These are phyloP conservation scores for Zoysia pacifica DNA, from an alignment of 176 grass and related monocot species.

Conservation along the genomic window DNA sequence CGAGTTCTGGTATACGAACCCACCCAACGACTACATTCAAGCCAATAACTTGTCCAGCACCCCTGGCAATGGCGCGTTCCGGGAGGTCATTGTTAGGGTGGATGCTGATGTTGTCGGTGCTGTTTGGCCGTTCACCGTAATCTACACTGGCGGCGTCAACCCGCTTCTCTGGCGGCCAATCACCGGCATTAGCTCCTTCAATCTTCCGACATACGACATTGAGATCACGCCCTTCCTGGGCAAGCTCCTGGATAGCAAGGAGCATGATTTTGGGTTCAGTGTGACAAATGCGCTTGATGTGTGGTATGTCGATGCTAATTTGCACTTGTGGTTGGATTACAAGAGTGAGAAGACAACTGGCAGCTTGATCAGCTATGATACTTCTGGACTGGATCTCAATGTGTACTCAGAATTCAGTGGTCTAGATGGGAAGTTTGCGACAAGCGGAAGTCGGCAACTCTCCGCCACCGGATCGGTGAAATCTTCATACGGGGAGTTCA, in stretches of 20 bases:
- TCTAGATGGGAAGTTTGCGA: conserved; percentile 49
- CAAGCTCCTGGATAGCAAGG: conserved; percentile 47
- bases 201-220: conserved; percentile 60
- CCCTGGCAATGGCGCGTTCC: conserved; percentile 56
- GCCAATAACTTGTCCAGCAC: conserved; percentile 37
- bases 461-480: conserved; percentile 58
- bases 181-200: conserved; percentile 53
- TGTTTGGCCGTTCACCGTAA: conserved; percentile 63
- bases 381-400: not conserved
- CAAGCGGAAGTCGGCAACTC: conserved; percentile 37
- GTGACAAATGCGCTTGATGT: conserved; percentile 53
- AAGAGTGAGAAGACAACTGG: conserved; percentile 43
- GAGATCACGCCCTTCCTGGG: conserved; percentile 68
- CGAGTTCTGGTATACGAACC: conserved; percentile 66
- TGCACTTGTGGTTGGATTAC: conserved; percentile 68
- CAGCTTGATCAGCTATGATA: conserved; percentile 43
- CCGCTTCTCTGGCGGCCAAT: conserved; percentile 67
- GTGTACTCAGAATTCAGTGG: conserved; percentile 35
- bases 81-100: conserved; percentile 46
- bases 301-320: conserved; percentile 63
- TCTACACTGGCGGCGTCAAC: conserved; percentile 61
- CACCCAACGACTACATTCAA: conserved; percentile 49
- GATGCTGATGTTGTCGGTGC: conserved; percentile 57
- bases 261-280: conserved; percentile 54
- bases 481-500: conserved; percentile 51